Percentiles rank a stretch among this genome's conserved stretches.
phyloP scores from a whole-genome alignment of 1,284 basidiomycete species.

The Salmacisia buchloeana region DNA sequence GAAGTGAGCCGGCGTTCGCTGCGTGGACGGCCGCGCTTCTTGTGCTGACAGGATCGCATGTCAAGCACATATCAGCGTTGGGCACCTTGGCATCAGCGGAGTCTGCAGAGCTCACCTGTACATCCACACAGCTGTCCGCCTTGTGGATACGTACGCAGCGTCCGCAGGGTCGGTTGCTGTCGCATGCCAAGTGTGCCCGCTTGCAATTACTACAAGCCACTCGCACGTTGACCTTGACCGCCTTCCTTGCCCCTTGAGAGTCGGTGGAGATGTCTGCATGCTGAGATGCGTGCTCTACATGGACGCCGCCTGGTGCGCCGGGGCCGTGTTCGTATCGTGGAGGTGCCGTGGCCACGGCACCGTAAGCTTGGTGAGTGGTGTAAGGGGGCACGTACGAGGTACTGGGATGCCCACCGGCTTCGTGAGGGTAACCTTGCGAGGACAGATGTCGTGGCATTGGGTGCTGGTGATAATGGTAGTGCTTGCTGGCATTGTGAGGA shows the following conservation, averaged over 20 bases:
- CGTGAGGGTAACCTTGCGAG: neutral
- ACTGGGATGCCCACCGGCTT: neutral
- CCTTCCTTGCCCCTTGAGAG: slow-evolving; percentile 17
- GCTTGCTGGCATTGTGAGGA: no score
- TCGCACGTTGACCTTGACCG: slow-evolving; percentile 32
- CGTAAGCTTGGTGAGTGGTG: neutral
- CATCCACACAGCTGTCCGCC: slow-evolving; percentile 39
- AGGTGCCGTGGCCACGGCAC: neutral
- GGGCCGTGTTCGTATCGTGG: neutral
- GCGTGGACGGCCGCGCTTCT: slow-evolving; percentile 39
- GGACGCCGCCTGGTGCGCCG: neutral
- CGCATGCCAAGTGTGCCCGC: slow-evolving; percentile 37
- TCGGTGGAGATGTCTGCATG: no score
- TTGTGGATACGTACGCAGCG: slow-evolving; percentile 38
- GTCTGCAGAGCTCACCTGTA: no score
- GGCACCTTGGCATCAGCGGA: neutral
- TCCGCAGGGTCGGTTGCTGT: slow-evolving; percentile 33
- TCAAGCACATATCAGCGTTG: neutral
- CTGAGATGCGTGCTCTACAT: neutral
- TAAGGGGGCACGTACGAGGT: neutral
- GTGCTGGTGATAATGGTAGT: no score
- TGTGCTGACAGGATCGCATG: slow-evolving; percentile 20
- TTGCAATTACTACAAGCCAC: slow-evolving; percentile 42
- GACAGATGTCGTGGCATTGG: neutral
- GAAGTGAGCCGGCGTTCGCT: slow-evolving; percentile 19